These are phyloP conservation scores for Escovopsis sp. DNA, from an alignment of 2,329 filamentous ascomycete genomes.

Conservation along the genomic window DNA sequence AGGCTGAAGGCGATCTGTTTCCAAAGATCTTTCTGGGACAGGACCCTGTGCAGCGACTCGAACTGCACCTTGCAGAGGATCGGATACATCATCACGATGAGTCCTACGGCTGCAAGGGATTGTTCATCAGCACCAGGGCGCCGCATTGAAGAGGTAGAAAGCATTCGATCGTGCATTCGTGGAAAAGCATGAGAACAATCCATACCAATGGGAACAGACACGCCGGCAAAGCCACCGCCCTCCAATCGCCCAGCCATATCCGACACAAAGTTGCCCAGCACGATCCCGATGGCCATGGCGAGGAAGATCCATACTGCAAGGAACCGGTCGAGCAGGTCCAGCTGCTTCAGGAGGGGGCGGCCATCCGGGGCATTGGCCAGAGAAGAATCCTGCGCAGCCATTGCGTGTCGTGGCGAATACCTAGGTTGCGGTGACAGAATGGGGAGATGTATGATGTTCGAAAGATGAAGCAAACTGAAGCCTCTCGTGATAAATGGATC, in stretches of 20 bases:
- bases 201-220: constrained; percentile 50
- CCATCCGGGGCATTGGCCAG: neutral
- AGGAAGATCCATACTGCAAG: constrained; percentile 63
- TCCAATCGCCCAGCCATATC: constrained; percentile 47
- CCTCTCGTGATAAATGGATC: too few relatives aligned
- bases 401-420: too few relatives aligned
- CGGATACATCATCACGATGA: constrained; percentile 90
- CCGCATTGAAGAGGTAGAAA: neutral
- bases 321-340: constrained; percentile 47
- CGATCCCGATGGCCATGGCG: constrained; percentile 61
- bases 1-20: constrained; percentile 66
- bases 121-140: neutral
- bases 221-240: constrained; percentile 55
- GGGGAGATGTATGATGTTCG: too few relatives aligned
- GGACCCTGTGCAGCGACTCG: constrained; percentile 55
- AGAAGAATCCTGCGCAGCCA: too few relatives aligned
- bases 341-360: constrained; percentile 33
- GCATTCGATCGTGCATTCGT: too few relatives aligned
- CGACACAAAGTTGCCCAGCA: constrained; percentile 62
- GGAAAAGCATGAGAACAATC: neutral
- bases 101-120: constrained; percentile 45
- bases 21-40: constrained; percentile 52
- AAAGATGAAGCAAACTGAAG: too few relatives aligned
- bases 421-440: too few relatives aligned
- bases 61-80: constrained; percentile 78